Percentiles rank a stretch among this genome's conserved stretches.
phyloP scores from a whole-genome alignment of 495 filamentous ascomycete species.

The Lichina pygmaea region DNA sequence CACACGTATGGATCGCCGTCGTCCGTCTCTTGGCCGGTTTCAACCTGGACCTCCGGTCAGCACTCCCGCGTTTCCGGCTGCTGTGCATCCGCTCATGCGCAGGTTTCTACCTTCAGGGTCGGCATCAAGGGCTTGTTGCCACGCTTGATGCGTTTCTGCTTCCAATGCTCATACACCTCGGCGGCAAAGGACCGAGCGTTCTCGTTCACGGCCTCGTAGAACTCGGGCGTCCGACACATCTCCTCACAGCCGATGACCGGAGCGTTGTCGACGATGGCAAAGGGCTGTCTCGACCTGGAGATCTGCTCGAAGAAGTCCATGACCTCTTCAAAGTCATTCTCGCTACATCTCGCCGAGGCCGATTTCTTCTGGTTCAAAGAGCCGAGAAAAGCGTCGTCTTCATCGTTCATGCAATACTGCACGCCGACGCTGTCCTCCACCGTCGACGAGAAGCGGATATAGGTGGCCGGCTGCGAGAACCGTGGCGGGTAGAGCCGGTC shows the following conservation, averaged over 20 bases:
- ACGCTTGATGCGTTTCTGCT: constrained; percentile 30
- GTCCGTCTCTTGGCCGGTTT: constrained; percentile 76
- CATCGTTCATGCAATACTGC: constrained; percentile 76
- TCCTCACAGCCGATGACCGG: constrained; percentile 58
- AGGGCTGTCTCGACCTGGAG: constrained; percentile 55
- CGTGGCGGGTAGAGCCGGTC: constrained; percentile 55
- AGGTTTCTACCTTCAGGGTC: constrained; percentile 33
- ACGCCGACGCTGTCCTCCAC: constrained; percentile 79
- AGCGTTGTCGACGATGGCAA: constrained; percentile 57
- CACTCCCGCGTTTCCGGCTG: neutral
- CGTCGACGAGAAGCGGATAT: constrained; percentile 93
- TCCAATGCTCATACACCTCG: constrained; percentile 83
- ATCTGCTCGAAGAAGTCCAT: constrained; percentile 91
- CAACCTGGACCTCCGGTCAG: constrained; percentile 27
- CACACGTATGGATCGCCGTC: constrained; percentile 95
- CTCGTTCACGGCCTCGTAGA: constrained; percentile 44
- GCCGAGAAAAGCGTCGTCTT: constrained; percentile 66
- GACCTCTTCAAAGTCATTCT: constrained; percentile 75
- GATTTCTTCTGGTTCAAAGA: constrained; percentile 53
- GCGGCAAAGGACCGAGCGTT: constrained; percentile 47
- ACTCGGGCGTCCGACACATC: constrained; percentile 24
- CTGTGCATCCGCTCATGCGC: neutral
- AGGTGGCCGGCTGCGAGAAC: constrained; percentile 65
- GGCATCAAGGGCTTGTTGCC: constrained; percentile 45
- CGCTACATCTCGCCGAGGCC: constrained; percentile 37